A percentile compares a stretch with the other conserved stretches of the same genome.
These are phyloP conservation scores for Aphanomyces cochlioides DNA, from an alignment of 352 stramenopile genomes.

Conservation along the genomic window DNA sequence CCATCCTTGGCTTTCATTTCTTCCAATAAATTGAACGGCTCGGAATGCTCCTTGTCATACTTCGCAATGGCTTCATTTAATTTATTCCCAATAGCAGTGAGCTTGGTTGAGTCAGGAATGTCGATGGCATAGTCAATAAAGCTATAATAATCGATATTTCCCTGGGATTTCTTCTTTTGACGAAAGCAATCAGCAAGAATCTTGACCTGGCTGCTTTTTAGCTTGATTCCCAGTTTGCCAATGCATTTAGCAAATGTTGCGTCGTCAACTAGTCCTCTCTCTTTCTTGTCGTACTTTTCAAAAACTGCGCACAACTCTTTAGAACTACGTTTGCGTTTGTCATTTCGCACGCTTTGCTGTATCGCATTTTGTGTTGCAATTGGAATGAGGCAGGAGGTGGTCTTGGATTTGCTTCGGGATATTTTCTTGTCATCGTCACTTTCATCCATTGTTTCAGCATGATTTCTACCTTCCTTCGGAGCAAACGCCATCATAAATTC, in stretches of 20 bases:
- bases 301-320: conserved; percentile 36
- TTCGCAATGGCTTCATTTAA: conserved; percentile 45
- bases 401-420: not conserved
- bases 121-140: conserved; percentile 72
- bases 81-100: conserved; percentile 48
- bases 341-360: not conserved
- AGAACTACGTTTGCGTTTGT: not conserved
- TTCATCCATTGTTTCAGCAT: not conserved
- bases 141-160: conserved; percentile 10
- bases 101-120: conserved; percentile 55
- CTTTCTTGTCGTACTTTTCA: conserved; percentile 46
- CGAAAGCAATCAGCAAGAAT: conserved; percentile 45
- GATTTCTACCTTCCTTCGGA: not conserved
- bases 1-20: not conserved
- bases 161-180: conserved; percentile 21
- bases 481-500: conserved; percentile 34
- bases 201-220: conserved; percentile 44
- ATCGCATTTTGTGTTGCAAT: not conserved
- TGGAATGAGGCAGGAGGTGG: not conserved
- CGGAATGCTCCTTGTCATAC: conserved; percentile 36
- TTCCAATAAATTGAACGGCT: not conserved
- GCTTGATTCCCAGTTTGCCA: conserved; percentile 46
- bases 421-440: conserved; percentile 3
- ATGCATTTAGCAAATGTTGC: conserved; percentile 61
- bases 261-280: conserved; percentile 37